These are phyloP conservation scores for Neopestalotiopsis rosae DNA, from an alignment of 2,329 filamentous ascomycete genomes.

Conservation along the genomic window DNA sequence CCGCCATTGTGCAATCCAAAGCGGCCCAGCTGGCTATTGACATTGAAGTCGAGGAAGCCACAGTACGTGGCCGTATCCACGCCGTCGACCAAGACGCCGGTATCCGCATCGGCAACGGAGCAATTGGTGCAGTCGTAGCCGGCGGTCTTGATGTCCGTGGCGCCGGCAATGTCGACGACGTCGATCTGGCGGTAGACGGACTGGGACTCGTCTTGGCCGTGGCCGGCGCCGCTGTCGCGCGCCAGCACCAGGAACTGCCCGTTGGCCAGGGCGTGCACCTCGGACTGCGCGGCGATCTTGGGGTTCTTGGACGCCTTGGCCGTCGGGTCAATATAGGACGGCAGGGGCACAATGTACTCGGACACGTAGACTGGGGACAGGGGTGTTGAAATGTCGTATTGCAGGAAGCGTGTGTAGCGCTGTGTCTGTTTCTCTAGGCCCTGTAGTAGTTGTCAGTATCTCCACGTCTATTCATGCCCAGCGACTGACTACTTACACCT, in stretches of 20 bases:
- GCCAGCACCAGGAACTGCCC: conserved; percentile 71
- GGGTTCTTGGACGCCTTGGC: conserved; percentile 49
- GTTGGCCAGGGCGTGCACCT: conserved; percentile 67
- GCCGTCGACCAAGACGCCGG: conserved; percentile 57
- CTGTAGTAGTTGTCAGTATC: not conserved
- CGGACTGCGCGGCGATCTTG: conserved; percentile 69
- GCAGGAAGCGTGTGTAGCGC: conserved; percentile 64
- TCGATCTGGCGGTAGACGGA: conserved; percentile 73
- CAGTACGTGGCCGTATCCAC: conserved; percentile 68
- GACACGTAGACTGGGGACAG: conserved; percentile 52
- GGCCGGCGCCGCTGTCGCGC: conserved; percentile 66
- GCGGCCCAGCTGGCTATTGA: conserved; percentile 65
- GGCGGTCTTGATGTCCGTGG: conserved; percentile 63
- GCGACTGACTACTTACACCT: conserved; percentile 46
- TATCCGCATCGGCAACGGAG: conserved; percentile 32
- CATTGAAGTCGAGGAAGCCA: conserved; percentile 71
- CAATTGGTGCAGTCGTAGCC: conserved; percentile 43
- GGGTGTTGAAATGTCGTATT: conserved; percentile 63
- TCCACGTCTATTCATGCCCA: not conserved
- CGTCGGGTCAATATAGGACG: conserved; percentile 58
- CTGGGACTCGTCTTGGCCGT: conserved; percentile 54
- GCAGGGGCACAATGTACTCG: conserved; percentile 72
- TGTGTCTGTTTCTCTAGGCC: conserved; percentile 52
- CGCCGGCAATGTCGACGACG: conserved; percentile 66
- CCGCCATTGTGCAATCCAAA: conserved; percentile 75